A percentile compares a stretch with the other conserved stretches of the same genome.
These are phyloP conservation scores for Podosphaera xanthii DNA, from an alignment of 2,329 filamentous ascomycete species.

Conservation along the genomic window DNA sequence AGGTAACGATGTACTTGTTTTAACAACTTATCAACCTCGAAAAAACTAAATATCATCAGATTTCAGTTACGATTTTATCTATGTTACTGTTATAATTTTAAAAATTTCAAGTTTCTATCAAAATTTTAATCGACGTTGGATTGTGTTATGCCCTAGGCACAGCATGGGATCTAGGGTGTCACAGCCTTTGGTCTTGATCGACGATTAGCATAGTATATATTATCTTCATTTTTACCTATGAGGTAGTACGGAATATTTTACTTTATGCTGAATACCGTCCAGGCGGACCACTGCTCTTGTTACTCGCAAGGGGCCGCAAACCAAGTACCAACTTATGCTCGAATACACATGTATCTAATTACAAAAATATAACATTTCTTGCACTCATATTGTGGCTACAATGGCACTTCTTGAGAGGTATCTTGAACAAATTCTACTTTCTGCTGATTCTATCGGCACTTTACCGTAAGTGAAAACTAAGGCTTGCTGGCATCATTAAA, in stretches of 20 bases:
- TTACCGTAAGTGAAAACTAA: constrained; percentile 34
- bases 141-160: no score
- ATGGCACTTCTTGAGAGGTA: constrained; percentile 52
- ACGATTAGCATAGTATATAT: background rate
- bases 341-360: background rate
- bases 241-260: background rate
- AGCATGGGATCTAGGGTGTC: no score
- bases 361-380: background rate
- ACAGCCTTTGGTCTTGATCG: no score
- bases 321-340: background rate
- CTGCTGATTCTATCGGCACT: constrained; percentile 52
- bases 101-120: no score
- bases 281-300: background rate
- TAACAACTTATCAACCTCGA: no score
- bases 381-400: background rate
- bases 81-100: no score
- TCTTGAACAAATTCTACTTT: constrained; percentile 54
- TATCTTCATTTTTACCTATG: background rate
- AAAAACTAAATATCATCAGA: no score
- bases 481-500: constrained; percentile 4
- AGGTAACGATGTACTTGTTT: no score
- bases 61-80: no score
- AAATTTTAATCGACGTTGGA: no score
- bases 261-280: background rate
- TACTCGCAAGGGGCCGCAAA: background rate